Base-by-base conservation (phyloP, 495 filamentous ascomycete genomes). In the Aspergillus mulundensis region DNA sequence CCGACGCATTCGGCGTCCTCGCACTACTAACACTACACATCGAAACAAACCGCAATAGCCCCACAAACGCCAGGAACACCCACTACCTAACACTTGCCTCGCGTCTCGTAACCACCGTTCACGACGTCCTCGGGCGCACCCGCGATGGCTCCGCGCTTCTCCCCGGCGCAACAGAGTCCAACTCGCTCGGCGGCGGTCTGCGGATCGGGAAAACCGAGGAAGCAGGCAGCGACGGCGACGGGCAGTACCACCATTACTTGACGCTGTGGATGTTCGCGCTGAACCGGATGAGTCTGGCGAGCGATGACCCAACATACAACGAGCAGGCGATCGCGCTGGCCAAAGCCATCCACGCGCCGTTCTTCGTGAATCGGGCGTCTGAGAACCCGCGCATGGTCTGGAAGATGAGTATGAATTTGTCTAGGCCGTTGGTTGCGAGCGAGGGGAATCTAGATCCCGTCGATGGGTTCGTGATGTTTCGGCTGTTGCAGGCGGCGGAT, bases 181-280 rank as follows among this genome's bases (percentile, higher is more conserved):
- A 81, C 40, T 84, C 83, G 0, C 64, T 87, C 1, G 74, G 67
- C 11, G 85, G 85, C 11, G 85, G 85, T 2, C 67, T 88, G 14
- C 76, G 85, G 1, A 87, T 87, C 42, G 85, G 85, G 4, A 87
- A 87, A 65, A 51, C 71, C 6, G 70, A 77, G 21, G 81, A 67
- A 0, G 48, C 48, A 12, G 84, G 83, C 0, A 57, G 70, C 1
- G 85, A 87, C 47, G 70, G 76, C 16, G 85, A 87, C 63, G 84
- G 84, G 3, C 83, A 86, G 61, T 87, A 87, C 47, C 83, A 87
- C 52, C 84, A 87, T 56, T 88, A 86, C 60, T 67, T 87, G 10
- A 87, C 84, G 0, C 60, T 88, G 2, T 88, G 84, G 84, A 86
- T 87, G 84, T 88, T 87, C 59, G 84, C 83, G 0, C 68, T 87